Evolutionary conservation across 1,284 basidiomycete species (phyloP).

Genomic region (Malassezia nana): DNA sequence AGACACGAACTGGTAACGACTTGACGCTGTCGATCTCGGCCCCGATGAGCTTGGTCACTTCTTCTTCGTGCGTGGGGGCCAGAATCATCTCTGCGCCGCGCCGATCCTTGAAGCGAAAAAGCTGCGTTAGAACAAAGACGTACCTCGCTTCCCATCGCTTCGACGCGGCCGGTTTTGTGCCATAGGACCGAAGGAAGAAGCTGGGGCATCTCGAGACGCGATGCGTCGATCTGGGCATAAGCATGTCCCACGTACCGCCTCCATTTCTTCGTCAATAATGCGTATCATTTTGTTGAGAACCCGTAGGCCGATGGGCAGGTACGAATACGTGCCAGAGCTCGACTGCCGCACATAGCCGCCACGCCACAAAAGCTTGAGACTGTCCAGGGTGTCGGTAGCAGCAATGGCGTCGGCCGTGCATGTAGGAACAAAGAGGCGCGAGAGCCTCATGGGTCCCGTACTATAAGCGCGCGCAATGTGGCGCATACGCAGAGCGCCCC

Average conservation of each 20-base stretch:
- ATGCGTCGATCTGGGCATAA: constrained; percentile 25
- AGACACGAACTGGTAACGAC: constrained; percentile 44
- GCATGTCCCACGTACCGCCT: constrained; percentile 6
- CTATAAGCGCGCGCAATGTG: not conserved
- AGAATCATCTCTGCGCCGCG: constrained; percentile 41
- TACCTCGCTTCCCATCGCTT: constrained; percentile 42
- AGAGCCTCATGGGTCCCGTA: not conserved
- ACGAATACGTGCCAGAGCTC: constrained; percentile 47
- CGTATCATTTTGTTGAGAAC: constrained; percentile 38
- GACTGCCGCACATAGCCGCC: constrained; percentile 46
- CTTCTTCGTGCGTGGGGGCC: constrained; percentile 49
- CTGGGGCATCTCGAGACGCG: constrained; percentile 44
- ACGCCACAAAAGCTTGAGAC: constrained; percentile 29
- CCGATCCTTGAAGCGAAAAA: constrained; percentile 45
- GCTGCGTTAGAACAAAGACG: constrained; percentile 5
- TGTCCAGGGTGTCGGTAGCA: constrained; percentile 8
- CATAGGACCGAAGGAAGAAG: constrained; percentile 41
- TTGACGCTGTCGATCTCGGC: constrained; percentile 34
- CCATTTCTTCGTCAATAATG: constrained; percentile 47
- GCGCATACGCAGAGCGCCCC: not conserved
- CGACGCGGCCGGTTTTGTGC: constrained; percentile 38
- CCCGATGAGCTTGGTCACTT: constrained; percentile 45
- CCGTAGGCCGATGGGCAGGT: constrained; percentile 45
- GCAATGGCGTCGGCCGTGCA: constrained; percentile 6
- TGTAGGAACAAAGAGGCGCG: constrained; percentile 15